Conservation (phyloP, 805 yeast species). For the Candida methanosorbosa region DNA sequence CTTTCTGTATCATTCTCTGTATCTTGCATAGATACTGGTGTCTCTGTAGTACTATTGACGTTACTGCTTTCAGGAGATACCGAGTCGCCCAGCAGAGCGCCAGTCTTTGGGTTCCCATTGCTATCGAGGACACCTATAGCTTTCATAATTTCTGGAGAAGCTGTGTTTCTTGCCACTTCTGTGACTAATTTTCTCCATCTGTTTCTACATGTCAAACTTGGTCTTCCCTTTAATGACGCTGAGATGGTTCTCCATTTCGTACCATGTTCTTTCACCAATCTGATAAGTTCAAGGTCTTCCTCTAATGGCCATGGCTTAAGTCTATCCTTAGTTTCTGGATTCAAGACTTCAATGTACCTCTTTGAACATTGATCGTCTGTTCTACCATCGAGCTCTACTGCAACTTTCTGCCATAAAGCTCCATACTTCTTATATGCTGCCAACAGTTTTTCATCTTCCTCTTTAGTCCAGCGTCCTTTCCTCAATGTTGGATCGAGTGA, state of each 20-base stretch:
- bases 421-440: constrained; percentile 64
- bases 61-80: no score
- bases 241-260: constrained; percentile 87
- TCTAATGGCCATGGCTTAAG: constrained; percentile 70
- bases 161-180: constrained; percentile 61
- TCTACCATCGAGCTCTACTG: constrained; percentile 68
- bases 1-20: no score
- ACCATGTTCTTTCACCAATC: constrained; percentile 61
- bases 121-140: constrained; percentile 42
- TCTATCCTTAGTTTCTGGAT: constrained; percentile 71
- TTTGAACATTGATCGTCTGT: constrained; percentile 95
- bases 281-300: constrained; percentile 68
- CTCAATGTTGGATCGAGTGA: constrained; percentile 75
- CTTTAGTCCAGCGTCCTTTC: constrained; percentile 81
- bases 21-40: no score
- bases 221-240: constrained; percentile 62
- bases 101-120: no score
- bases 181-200: constrained; percentile 86
- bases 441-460: constrained; percentile 62
- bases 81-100: no score
- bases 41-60: no score
- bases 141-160: constrained; percentile 40
- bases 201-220: constrained; percentile 84
- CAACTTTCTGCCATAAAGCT: constrained; percentile 79
- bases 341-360: constrained; percentile 79